A percentile compares a stretch with the other conserved stretches of the same genome.
These are phyloP conservation scores for Paracorniculantispora psalliotae DNA, from an alignment of 2,329 filamentous ascomycete species.

Conservation along the genomic window DNA sequence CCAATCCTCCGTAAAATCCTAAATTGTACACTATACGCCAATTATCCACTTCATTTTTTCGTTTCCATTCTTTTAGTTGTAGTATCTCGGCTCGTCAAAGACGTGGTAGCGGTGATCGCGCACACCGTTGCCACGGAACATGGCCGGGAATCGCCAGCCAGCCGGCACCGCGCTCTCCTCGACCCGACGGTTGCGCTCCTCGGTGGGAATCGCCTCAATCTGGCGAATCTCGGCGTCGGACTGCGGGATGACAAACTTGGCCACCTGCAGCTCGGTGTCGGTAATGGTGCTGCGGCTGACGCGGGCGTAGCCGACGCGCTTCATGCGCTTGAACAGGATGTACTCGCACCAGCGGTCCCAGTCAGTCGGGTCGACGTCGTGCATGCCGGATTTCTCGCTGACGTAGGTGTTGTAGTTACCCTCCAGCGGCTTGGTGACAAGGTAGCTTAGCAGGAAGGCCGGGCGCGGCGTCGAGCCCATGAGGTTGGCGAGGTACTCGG, in stretches of 20 bases:
- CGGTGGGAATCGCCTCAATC: slow-evolving; percentile 36
- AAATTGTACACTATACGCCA: not conserved
- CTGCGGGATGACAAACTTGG: slow-evolving; percentile 80
- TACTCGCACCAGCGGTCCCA: slow-evolving; percentile 99
- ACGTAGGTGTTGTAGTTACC: slow-evolving; percentile 98
- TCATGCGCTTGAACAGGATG: slow-evolving; percentile 87
- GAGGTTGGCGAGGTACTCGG: slow-evolving; percentile 75
- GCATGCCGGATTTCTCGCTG: slow-evolving; percentile 80
- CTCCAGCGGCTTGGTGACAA: slow-evolving; percentile 83
- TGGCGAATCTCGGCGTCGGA: slow-evolving; percentile 51
- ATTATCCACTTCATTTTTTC: not conserved
- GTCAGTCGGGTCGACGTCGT: slow-evolving; percentile 85
- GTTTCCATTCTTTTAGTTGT: slow-evolving; percentile 33
- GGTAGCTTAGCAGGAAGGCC: slow-evolving; percentile 80
- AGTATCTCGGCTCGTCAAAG: slow-evolving; percentile 85
- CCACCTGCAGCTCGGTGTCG: slow-evolving; percentile 94
- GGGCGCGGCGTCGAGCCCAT: slow-evolving; percentile 83
- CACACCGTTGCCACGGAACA: slow-evolving; percentile 83
- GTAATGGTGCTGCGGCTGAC: slow-evolving; percentile 89
- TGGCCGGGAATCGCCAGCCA: slow-evolving; percentile 74
- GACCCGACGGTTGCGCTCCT: slow-evolving; percentile 55
- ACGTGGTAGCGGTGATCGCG: slow-evolving; percentile 91
- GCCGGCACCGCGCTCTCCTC: slow-evolving; percentile 69
- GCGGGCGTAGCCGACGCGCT: slow-evolving; percentile 81
- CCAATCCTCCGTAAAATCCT: not conserved